Evolutionary conservation across 2,329 filamentous ascomycete genomes (phyloP), one percentile per base, ranked within the genome.

Genomic region (Pseudogymnoascus verrucosus): DNA sequence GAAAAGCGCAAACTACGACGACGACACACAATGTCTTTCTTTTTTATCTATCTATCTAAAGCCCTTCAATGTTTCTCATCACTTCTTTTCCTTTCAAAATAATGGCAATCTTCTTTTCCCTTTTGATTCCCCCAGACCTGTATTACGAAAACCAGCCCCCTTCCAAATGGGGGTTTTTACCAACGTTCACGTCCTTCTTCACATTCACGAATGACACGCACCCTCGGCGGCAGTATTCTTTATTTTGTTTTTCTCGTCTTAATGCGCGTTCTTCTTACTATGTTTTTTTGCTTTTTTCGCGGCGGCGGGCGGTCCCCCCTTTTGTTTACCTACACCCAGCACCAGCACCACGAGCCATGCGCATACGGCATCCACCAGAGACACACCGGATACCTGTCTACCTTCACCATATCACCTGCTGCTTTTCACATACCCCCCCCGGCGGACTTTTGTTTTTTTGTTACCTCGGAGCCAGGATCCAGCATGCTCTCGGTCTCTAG

Each of bases 191-290:
- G n/a, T 31, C n/a, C n/a, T 16, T 40, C 16, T 28, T 54, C n/a
- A 57, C 51, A 57, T 34, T 54, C n/a, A 57, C 51, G 51, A 57
- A 57, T 14, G 51, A 57, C 51, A 57, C 28, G 51, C 51, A 57
- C n/a, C 51, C 51, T 57, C 51, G 26, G 51, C 51, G 51, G 26
- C 26, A 31, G 11, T 14, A 54, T 3, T n/a, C 2, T 57, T 57
- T 54, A 34, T 54, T 57, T 57, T 34, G 26, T 57, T 57, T 34
- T 57, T 57, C 23, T 14, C 10, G 7, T 19, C 11, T 12, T 34
- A 57, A 34, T n/a, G 26, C 51, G 51, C n/a, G n/a, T n/a, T n/a
- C n/a, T n/a, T n/a, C n/a, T n/a, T n/a, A n/a, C n/a, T n/a, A n/a
- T n/a, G n/a, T n/a, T 44, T 14, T 19, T 57, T 57, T 34, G 26